phyloP scores from a whole-genome alignment of 106 monocot genomes.

The Dendrobium huoshanense region DNA sequence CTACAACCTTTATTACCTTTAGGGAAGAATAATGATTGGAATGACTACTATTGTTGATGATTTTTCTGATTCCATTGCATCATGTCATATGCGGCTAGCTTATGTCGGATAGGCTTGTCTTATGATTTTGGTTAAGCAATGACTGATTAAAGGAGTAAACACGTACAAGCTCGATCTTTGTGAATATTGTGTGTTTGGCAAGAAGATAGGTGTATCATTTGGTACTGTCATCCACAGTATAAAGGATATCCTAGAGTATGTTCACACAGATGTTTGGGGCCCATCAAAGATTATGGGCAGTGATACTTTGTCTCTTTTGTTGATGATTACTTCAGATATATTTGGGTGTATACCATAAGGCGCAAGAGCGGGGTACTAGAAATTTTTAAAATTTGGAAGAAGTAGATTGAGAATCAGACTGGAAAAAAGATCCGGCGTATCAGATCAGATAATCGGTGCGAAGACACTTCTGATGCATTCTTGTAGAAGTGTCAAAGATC shows the following conservation, averaged over 20 bases:
- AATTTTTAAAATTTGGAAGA: not conserved
- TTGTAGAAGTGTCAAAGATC: not conserved
- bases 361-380: no score
- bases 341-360: no score
- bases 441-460: not conserved
- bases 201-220: not conserved
- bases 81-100: not conserved
- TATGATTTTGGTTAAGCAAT: not conserved
- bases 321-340: no score
- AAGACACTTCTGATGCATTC: not conserved
- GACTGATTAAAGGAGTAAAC: not conserved
- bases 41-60: not conserved
- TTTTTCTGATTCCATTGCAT: not conserved
- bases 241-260: not conserved
- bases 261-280: not conserved
- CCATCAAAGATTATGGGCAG: not conserved
- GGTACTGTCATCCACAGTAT: not conserved
- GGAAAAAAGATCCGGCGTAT: not conserved
- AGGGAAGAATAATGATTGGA: not conserved
- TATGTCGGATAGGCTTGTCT: not conserved
- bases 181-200: not conserved
- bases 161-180: not conserved
- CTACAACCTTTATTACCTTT: not conserved
- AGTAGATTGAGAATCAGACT: not conserved
- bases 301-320: no score